These are phyloP conservation scores for Tillandsia leiboldiana DNA, from an alignment of 176 grass and related monocot species.

Conservation along the genomic window DNA sequence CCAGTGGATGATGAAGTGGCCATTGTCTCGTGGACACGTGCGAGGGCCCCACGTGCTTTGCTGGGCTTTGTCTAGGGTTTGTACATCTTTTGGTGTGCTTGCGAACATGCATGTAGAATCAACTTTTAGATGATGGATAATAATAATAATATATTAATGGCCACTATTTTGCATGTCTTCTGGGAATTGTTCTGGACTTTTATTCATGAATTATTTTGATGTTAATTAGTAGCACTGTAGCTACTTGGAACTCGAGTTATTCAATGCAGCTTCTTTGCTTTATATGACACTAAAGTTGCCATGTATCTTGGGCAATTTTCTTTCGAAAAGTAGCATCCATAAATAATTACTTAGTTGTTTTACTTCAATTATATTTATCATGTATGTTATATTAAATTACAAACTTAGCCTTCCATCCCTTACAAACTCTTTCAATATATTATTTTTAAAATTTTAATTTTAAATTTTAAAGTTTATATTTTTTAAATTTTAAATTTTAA, in stretches of 20 bases:
- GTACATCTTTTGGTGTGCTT: conserved; percentile 2
- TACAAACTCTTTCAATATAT: too few species aligned
- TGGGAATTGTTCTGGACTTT: conserved; percentile 24
- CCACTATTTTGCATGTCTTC: conserved; percentile 34
- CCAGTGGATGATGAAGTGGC: conserved; percentile 30
- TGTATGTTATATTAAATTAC: too few species aligned
- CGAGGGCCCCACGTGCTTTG: conserved; percentile 12
- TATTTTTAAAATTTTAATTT: too few species aligned
- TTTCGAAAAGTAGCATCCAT: too few species aligned
- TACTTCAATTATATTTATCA: not conserved
- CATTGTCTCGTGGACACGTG: conserved; percentile 34
- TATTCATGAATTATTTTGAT: conserved; percentile 2
- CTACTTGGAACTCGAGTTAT: conserved; percentile 1
- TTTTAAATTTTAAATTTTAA: too few species aligned
- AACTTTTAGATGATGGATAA: not conserved
- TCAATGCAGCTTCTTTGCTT: too few species aligned
- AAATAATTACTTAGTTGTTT: too few species aligned
- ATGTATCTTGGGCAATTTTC: not conserved
- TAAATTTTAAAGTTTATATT: too few species aligned
- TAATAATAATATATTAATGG: not conserved
- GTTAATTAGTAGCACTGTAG: not conserved
- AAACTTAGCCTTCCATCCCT: too few species aligned
- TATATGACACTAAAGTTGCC: too few species aligned
- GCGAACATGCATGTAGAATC: not conserved
- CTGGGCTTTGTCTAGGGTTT: conserved; percentile 17